phyloP scores from a whole-genome alignment of 2,329 filamentous ascomycete species.

The Colletotrichum cordylinicola region DNA sequence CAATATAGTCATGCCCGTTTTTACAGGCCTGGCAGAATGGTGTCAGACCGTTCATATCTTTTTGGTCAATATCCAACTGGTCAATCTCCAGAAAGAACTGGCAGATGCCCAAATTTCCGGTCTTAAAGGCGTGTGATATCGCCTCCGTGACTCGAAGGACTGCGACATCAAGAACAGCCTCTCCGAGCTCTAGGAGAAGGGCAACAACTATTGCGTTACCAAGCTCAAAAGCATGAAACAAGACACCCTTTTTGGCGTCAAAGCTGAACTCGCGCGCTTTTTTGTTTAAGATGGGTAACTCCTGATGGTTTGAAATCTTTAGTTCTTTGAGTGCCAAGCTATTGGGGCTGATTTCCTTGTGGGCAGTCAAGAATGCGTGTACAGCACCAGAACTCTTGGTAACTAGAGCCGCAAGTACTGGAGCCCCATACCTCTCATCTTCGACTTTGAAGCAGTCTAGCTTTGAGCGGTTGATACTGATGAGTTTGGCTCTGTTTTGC shows the following conservation, averaged over 20 bases:
- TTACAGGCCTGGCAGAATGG: not conserved
- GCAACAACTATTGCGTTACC: not conserved
- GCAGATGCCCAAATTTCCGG: accelerated
- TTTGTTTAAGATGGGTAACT: no score
- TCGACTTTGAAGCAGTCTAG: not conserved
- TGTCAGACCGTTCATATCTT: not conserved
- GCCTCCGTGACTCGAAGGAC: not conserved
- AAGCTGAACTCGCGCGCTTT: no score
- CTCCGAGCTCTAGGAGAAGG: not conserved
- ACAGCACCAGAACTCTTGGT: not conserved
- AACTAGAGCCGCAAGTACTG: accelerated
- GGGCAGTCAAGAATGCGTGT: not conserved
- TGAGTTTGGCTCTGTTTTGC: not conserved
- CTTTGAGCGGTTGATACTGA: accelerated
- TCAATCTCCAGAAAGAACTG: accelerated
- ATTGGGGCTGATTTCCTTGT: not conserved
- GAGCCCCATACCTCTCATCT: not conserved
- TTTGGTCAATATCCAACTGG: not conserved
- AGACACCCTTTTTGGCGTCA: not conserved
- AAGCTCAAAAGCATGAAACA: accelerated
- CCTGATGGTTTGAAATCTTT: no score
- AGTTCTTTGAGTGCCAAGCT: not conserved
- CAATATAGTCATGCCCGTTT: accelerated
- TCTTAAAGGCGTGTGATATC: not conserved
- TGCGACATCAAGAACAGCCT: not conserved